Base-by-base conservation (phyloP, 495 filamentous ascomycete genomes). In the Aspergillus avenaceus region DNA sequence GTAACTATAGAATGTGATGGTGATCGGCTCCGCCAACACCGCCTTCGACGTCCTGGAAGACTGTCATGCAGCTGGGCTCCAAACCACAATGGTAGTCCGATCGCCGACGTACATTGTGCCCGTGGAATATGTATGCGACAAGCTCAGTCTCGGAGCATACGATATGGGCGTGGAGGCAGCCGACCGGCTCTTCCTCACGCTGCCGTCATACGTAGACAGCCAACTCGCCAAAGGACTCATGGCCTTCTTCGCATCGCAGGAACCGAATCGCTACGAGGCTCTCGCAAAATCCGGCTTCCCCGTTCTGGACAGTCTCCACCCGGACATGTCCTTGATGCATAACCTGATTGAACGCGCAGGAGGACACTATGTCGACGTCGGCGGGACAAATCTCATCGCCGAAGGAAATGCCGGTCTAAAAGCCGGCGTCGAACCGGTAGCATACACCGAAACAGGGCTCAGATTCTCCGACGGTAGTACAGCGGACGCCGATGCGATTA, bases 11-110 rank as follows among this genome's bases (percentile, higher is more conserved):
- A 69, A 69, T 7, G 72, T 65, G 12, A 32, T 75, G 5, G 55
- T 78, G 0, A 55, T 77, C 16, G 73, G 73, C 13, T 71, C 70
- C 7, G 73, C 66, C 12, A 78, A 78, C 47, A 76, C 72, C 14
- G 72, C 60, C 1, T 75, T 77, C 47, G 75, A 78, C 53, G 55
- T 77, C 1, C 63, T 72, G 0, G 67, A 70, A 38, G 71, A 77
- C 45, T 73, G 73, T 58, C 46, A 72, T 26, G 52, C 55, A 13
- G 60, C 72, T 2, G 62, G 65, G 7, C 56, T 73, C 13, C 26
- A 59, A 11, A 55, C 62, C 2, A 75, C 73, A 6, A 73, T 78
- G 66, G 55, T 72, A 7, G 71, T 71, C 42, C 54, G 34, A 1
- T 62, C 58, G 1, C 54, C 32, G 12, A 70, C 70, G 19, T 66